Evolutionary conservation across 2,329 filamentous ascomycete genomes (phyloP).

Genomic region (Leptographium radiaticola): DNA sequence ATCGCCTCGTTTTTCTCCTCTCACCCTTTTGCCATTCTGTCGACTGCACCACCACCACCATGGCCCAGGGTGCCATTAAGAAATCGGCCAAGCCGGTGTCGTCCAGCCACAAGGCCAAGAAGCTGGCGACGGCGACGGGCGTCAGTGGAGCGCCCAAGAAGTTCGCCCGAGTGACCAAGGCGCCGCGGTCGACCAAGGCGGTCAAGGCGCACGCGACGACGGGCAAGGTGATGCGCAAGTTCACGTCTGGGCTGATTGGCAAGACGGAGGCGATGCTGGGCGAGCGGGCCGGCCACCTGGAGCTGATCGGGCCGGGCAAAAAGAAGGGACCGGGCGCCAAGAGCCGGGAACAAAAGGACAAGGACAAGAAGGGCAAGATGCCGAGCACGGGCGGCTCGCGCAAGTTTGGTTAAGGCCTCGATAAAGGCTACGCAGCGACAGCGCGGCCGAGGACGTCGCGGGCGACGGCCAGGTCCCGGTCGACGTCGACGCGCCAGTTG

Average conservation of each 20-base stretch:
- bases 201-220: constrained; percentile 24
- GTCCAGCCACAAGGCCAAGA: constrained; percentile 19
- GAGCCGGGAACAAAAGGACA: constrained; percentile 9
- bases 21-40: not conserved
- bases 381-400: constrained; percentile 33
- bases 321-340: constrained; percentile 19
- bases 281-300: constrained; percentile 45
- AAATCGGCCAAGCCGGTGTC: constrained; percentile 24
- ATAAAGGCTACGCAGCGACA: not conserved
- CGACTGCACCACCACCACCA: constrained; percentile 14
- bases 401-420: constrained; percentile 37
- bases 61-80: constrained; percentile 44
- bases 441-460: constrained; percentile 37
- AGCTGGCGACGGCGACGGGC: constrained; percentile 18
- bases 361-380: constrained; percentile 19
- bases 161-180: constrained; percentile 34
- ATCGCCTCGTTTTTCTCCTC: not conserved
- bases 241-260: constrained; percentile 37
- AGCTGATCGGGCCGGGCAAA: constrained; percentile 44
- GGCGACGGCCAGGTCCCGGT: constrained; percentile 54
- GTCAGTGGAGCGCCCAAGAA: constrained; percentile 18
- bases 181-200: constrained; percentile 23
- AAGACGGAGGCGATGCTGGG: constrained; percentile 46
- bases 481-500: constrained; percentile 66
- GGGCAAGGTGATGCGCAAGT: constrained; percentile 42